These are phyloP conservation scores for Epichloe bromicola DNA, from an alignment of 2,329 filamentous ascomycete genomes.

Conservation along the genomic window DNA sequence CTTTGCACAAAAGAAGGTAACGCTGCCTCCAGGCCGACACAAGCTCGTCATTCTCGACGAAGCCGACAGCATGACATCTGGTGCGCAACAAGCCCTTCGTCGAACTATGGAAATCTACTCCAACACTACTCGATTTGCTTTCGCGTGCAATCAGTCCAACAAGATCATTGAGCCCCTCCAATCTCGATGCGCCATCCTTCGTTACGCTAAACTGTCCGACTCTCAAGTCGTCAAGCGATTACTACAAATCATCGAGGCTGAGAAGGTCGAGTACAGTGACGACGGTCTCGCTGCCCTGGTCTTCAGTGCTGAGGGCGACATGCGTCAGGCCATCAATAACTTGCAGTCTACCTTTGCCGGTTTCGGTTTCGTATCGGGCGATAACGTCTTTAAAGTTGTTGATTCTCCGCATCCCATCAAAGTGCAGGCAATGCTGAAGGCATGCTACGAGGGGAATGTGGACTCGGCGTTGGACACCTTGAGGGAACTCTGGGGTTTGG, in stretches of 20 bases:
- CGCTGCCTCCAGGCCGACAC: constrained; percentile 75
- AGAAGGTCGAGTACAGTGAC: constrained; percentile 81
- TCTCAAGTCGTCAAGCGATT: constrained; percentile 83
- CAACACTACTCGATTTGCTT: constrained; percentile 89
- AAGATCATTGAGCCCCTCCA: constrained; percentile 99
- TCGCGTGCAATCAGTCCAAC: constrained; percentile 97
- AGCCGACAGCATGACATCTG: constrained; percentile 95
- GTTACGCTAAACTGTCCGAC: constrained; percentile 86
- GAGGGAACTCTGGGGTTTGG: constrained; percentile 84
- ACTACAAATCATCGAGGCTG: constrained; percentile 83
- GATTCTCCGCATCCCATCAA: constrained; percentile 96
- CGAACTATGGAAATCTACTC: constrained; percentile 99
- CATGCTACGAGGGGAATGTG: constrained; percentile 84
- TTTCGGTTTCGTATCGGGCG: constrained; percentile 92
- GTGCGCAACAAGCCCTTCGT: constrained; percentile 86
- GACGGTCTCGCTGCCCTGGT: constrained; percentile 92
- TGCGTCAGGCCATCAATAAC: constrained; percentile 98
- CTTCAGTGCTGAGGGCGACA: constrained; percentile 94
- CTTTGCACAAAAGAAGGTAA: constrained; percentile 98
- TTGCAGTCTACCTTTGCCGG: constrained; percentile 85
- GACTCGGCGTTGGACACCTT: constrained; percentile 76
- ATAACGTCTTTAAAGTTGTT: constrained; percentile 96
- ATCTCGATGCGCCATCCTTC: constrained; percentile 87
- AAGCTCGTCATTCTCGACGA: constrained; percentile 97
- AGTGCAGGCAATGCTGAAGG: constrained; percentile 96